Percentiles rank a stretch among this genome's conserved stretches.
These are phyloP conservation scores for Schoenoplectus tabernaemontani DNA, from an alignment of 202 grass and related monocot species.

Conservation along the genomic window DNA sequence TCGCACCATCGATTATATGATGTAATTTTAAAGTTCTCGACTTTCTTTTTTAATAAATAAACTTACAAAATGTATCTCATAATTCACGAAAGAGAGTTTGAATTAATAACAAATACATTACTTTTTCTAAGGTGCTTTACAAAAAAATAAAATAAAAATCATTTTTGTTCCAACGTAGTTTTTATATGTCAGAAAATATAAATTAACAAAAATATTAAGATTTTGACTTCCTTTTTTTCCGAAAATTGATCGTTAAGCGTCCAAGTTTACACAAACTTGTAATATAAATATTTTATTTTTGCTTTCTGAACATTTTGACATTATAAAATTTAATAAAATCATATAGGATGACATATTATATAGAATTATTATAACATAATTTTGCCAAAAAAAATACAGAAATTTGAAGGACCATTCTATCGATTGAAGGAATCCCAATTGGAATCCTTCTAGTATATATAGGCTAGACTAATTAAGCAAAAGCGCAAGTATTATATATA, in stretches of 20 bases:
- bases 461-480: neutral
- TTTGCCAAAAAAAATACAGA: neutral
- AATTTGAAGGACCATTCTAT: neutral
- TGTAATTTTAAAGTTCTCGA: neutral
- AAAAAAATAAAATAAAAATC: neutral
- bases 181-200: neutral
- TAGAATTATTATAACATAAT: neutral
- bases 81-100: neutral
- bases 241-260: neutral
- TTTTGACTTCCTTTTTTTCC: neutral
- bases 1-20: neutral
- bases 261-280: neutral
- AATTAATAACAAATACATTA: neutral
- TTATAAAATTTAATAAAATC: neutral
- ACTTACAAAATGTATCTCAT: neutral
- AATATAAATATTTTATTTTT: no score
- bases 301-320: no score
- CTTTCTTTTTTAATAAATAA: neutral
- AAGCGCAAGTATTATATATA: neutral
- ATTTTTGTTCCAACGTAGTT: neutral
- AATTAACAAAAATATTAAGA: neutral
- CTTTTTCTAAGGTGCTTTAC: neutral
- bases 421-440: neutral
- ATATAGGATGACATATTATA: neutral
- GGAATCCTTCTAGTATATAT: no score